These are phyloP conservation scores for Trametes gibbosa DNA, from an alignment of 768 basidiomycete genomes.

Conservation along the genomic window DNA sequence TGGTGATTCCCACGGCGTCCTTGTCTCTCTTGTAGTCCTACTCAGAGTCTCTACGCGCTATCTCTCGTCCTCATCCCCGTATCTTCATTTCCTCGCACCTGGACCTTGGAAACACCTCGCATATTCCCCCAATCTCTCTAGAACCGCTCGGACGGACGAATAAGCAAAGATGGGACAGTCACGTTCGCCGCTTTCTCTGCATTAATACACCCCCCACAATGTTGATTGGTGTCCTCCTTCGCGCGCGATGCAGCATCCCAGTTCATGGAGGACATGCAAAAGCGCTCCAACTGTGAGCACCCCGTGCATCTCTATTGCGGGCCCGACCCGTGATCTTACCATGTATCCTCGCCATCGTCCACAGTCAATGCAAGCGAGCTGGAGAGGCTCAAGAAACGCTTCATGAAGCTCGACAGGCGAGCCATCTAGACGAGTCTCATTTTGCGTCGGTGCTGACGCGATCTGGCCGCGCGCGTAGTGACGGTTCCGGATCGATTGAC, in stretches of 20 bases:
- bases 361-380: conserved; percentile 93
- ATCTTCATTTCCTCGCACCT: neutral
- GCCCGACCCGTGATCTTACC: neutral
- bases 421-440: conserved; percentile 13
- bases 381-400: conserved; percentile 95
- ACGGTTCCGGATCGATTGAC: conserved; percentile 97
- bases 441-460: neutral
- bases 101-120: neutral
- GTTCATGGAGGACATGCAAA: conserved; percentile 98
- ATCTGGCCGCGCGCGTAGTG: conserved; percentile 43
- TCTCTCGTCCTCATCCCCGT: neutral
- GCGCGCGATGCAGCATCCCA: conserved; percentile 61
- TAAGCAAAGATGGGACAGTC: conserved; percentile 71
- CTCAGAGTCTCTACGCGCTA: conserved; percentile 10
- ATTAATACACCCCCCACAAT: neutral
- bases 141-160: neutral
- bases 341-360: neutral
- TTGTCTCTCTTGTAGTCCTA: conserved; percentile 1
- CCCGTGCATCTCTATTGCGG: neutral
- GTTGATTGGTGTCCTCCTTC: conserved; percentile 12
- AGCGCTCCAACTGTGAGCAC: conserved; percentile 91
- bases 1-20: conserved; percentile 21
- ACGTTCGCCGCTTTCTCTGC: conserved; percentile 48
- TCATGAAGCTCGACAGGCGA: conserved; percentile 98
- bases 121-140: neutral